Evolutionary conservation across 352 stramenopile genomes (phyloP).

Genomic region (Phytophthora tubulina): DNA sequence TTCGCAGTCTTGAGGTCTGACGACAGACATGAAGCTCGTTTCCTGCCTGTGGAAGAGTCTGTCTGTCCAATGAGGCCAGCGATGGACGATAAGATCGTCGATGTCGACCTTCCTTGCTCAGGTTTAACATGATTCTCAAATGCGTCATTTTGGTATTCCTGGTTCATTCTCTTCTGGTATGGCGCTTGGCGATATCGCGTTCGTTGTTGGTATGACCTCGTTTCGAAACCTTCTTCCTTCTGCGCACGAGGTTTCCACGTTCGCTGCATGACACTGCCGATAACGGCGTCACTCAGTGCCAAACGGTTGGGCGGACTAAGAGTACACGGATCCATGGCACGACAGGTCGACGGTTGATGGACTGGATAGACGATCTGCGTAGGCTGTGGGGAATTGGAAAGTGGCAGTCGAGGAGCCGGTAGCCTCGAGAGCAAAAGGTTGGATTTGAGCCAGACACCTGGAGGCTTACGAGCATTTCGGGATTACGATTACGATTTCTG

Average conservation of each 20-base stretch:
- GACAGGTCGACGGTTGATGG: background rate
- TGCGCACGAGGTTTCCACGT: background rate
- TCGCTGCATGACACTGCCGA: conserved; percentile 16
- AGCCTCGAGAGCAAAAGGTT: too few species aligned
- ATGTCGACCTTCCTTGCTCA: background rate
- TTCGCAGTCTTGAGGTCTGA: conserved; percentile 19
- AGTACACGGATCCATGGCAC: conserved; percentile 5
- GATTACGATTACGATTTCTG: too few species aligned
- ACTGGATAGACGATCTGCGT: background rate
- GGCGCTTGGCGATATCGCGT: background rate
- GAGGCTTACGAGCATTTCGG: too few species aligned
- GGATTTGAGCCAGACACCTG: too few species aligned
- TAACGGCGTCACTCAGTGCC: conserved; percentile 6
- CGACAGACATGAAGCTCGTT: background rate
- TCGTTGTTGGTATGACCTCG: background rate
- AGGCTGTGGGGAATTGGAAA: background rate
- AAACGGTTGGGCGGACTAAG: conserved; percentile 3
- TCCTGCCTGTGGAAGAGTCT: background rate
- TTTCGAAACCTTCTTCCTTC: background rate
- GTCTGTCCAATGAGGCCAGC: background rate
- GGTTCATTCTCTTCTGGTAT: background rate
- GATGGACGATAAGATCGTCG: background rate
- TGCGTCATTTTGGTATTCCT: background rate
- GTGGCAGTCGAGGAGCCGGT: background rate
- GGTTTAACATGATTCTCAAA: background rate